Evolutionary conservation across 768 basidiomycete genomes (phyloP), one percentile per base, ranked within the genome.

Genomic region (Pleurotus citrinopileatus): DNA sequence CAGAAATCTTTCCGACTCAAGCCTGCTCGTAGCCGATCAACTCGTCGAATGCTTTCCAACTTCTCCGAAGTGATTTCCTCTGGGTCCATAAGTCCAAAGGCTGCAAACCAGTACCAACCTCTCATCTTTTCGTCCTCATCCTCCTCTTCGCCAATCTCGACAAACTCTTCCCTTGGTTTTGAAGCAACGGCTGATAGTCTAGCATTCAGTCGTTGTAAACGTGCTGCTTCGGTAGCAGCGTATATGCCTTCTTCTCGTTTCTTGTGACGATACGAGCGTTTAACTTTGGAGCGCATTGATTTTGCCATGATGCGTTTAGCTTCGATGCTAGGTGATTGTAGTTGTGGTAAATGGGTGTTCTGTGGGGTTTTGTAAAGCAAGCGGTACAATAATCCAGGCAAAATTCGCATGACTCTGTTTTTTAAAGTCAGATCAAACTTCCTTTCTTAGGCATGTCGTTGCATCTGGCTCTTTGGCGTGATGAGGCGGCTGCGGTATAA

Each of bases 241-340:
- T 89, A 93, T 52, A 88, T 79, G 52, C 89, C 86, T 40, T 71
- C 68, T 63, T 85, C 80, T 55, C 91, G 83, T 68, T 93, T 93
- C 61, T 87, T 86, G 12, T 84, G 75, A 60, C 91, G 87, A 69
- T 82, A 89, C 12, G 80, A 71, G 26, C 91, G 87, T 65, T 93
- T 94, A 44, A 80, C 77, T 71, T 94, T 94, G 5, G 89, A 90
- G 63, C 91, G 76, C 36, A 82, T 78, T 40, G 89, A 91, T 76
- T 94, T 94, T 38, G 87, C 91, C 91, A 94, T 91, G 25, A n/a
- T 59, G 45, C 50, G 43, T 25, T 27, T 15, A 25, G 29, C 53
- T 43, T 52, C 26, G 26, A 44, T 34, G 20, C 29, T 44, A 52
- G 15, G 53, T 19, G 42, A 12, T 43, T 23, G 26, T 37, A 22